Conservation (phyloP, 2,329 filamentous ascomycete species). For the Blastomyces emzantsi region DNA sequence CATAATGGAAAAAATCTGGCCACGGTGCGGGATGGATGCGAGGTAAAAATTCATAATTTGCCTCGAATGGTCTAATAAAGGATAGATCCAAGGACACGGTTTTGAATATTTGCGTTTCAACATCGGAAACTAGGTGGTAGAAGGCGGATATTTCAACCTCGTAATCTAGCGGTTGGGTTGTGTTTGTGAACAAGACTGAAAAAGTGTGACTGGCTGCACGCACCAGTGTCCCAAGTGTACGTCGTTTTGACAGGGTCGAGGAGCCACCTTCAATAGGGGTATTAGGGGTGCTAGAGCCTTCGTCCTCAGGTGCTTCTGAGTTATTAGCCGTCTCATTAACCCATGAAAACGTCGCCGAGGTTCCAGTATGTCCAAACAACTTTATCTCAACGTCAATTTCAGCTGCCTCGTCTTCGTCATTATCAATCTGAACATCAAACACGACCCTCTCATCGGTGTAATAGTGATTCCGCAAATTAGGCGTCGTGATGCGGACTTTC, state of each 20-base stretch:
- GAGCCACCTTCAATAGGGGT: conserved; percentile 20
- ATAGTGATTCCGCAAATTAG: conserved; percentile 58
- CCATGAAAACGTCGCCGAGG: conserved; percentile 41
- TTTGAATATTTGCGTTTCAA: conserved; percentile 72
- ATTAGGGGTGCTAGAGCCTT: conserved; percentile 15
- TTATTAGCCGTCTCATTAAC: conserved; percentile 27
- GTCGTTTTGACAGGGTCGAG: conserved; percentile 20
- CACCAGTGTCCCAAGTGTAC: conserved; percentile 29
- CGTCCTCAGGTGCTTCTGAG: conserved; percentile 16
- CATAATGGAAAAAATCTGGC: conserved; percentile 74
- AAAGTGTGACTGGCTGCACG: conserved; percentile 26
- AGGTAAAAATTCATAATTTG: conserved; percentile 79
- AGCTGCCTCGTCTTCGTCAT: conserved; percentile 74
- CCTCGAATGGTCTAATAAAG: conserved; percentile 78
- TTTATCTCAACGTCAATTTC: conserved; percentile 61
- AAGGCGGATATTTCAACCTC: conserved; percentile 63
- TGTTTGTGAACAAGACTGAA: conserved; percentile 43
- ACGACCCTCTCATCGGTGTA: conserved; percentile 74
- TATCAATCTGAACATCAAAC: conserved; percentile 61
- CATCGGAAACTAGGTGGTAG: conserved; percentile 72
- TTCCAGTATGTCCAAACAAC: conserved; percentile 51
- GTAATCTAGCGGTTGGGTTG: conserved; percentile 47
- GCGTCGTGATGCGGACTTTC: conserved; percentile 69
- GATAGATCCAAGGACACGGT: conserved; percentile 58
- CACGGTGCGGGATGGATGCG: conserved; percentile 68